Percentiles rank a stretch among this genome's conserved stretches.
phyloP scores from a whole-genome alignment of 1,284 basidiomycete species.

The Phylloboletellus chloephorus region DNA sequence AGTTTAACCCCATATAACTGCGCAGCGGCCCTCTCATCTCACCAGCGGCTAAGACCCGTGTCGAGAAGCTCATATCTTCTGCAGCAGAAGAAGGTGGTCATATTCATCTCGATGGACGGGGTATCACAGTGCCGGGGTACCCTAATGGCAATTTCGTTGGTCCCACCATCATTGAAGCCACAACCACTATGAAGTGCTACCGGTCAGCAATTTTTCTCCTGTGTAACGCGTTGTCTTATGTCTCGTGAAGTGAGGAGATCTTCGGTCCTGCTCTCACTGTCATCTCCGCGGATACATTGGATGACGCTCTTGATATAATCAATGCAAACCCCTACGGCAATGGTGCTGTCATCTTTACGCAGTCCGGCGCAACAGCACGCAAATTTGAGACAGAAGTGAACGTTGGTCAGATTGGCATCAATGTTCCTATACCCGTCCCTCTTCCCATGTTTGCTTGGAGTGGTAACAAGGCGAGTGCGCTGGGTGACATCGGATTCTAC shows the following conservation, averaged over 20 bases:
- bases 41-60: slow-evolving; percentile 76
- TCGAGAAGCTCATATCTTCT: slow-evolving; percentile 74
- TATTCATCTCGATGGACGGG: slow-evolving; percentile 85
- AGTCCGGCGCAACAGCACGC: slow-evolving; percentile 92
- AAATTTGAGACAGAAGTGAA: slow-evolving; percentile 90
- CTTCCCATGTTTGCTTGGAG: slow-evolving; percentile 92
- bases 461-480: slow-evolving; percentile 84
- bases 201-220: slow-evolving; percentile 45
- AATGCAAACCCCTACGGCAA: slow-evolving; percentile 91
- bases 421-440: slow-evolving; percentile 89
- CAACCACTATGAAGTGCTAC: slow-evolving; percentile 84
- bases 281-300: slow-evolving; percentile 78
- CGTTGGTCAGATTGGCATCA: slow-evolving; percentile 88
- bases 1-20: slow-evolving; percentile 5
- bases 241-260: slow-evolving; percentile 73
- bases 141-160: slow-evolving; percentile 94
- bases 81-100: slow-evolving; percentile 83
- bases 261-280: slow-evolving; percentile 90
- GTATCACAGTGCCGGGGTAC: slow-evolving; percentile 66
- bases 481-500: slow-evolving; percentile 89
- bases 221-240: slow-evolving; percentile 1
- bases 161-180: slow-evolving; percentile 84
- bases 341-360: slow-evolving; percentile 95
- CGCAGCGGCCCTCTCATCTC: slow-evolving; percentile 91
- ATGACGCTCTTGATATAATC: slow-evolving; percentile 88